Evolutionary conservation across 768 basidiomycete genomes (phyloP).

Genomic region (Lactifluus volemus): DNA sequence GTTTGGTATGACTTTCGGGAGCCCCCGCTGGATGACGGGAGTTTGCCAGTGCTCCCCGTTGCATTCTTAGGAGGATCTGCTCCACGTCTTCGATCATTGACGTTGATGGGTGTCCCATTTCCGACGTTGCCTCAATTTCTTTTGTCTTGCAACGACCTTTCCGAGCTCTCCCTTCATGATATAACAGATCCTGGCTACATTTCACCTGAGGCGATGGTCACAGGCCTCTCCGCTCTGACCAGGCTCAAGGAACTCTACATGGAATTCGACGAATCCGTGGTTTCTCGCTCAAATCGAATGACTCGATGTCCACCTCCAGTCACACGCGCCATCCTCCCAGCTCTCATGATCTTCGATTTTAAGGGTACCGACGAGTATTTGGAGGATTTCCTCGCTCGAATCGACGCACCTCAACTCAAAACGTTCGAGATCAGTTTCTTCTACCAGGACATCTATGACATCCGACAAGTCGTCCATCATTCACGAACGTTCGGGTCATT

Average conservation of each 20-base stretch:
- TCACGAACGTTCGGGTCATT: neutral
- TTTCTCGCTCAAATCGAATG: neutral
- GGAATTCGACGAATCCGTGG: neutral
- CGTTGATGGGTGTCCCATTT: neutral
- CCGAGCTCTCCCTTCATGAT: neutral
- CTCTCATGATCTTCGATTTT: neutral
- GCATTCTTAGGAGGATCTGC: neutral
- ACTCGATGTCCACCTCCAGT: neutral
- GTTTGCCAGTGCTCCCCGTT: neutral
- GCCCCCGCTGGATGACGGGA: too few relatives aligned
- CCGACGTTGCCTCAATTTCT: neutral
- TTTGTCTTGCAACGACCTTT: neutral
- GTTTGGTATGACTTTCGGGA: neutral
- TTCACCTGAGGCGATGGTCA: neutral
- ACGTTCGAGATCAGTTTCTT: neutral
- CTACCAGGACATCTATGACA: neutral
- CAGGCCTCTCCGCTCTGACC: neutral
- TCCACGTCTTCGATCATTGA: neutral
- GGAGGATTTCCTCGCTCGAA: neutral
- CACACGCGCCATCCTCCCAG: neutral
- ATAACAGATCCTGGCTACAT: neutral
- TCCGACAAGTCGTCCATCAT: neutral
- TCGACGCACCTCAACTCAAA: neutral
- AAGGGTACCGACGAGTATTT: neutral
- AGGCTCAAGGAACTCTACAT: neutral